Base-by-base conservation (phyloP, 2,329 filamentous ascomycete genomes). In the Claviceps maximensis region DNA sequence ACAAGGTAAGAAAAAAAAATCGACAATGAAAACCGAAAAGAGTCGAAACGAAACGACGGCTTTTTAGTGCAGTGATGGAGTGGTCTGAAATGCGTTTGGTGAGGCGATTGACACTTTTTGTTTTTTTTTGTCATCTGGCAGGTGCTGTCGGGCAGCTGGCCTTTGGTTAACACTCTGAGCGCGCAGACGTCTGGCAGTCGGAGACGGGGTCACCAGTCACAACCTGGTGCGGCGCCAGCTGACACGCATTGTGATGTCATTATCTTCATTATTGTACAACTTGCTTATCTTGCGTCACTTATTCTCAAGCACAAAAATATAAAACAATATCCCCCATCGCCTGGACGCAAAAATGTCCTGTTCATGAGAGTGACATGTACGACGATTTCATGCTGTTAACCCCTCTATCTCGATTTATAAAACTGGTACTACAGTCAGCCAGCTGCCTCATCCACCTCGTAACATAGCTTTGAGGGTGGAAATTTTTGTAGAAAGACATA, bases 391-490 rank as follows among this genome's bases (percentile, higher is more conserved):
- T 45, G 9, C 29, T 51, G 7, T n/a, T n/a, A n/a, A n/a, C n/a
- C n/a, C 23, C 31, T n/a, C 27, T 47, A 69, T 50, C 61, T 64
- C n/a, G 64, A 65, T 51, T 64, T 69, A 58, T 68, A 70, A 56
- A 70, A 70, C 68, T 70, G 49, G 47, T 33, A 27, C 8, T 40
- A 33, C 48, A 13, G 59, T 69, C 56, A 69, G 64, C 53, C 12
- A 36, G 40, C 50, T 8, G 15, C 17, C 21, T 45, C 47, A 17
- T 15, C 31, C 9, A 42, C 40, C 8, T 49, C 9, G 2, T 2
- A 31, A 31, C 21, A 13, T 48, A 12, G 44, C n/a, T 47, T 45
- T 40, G 13, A 29, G 13, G 3, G 29, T n/a, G 31, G 13, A 25
- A 45, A 27, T 17, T n/a, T n/a, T n/a, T n/a, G 27, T 2, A 17